Evolutionary conservation across 306 rosid species (phyloP).

Genomic region (Castanea crenata): DNA sequence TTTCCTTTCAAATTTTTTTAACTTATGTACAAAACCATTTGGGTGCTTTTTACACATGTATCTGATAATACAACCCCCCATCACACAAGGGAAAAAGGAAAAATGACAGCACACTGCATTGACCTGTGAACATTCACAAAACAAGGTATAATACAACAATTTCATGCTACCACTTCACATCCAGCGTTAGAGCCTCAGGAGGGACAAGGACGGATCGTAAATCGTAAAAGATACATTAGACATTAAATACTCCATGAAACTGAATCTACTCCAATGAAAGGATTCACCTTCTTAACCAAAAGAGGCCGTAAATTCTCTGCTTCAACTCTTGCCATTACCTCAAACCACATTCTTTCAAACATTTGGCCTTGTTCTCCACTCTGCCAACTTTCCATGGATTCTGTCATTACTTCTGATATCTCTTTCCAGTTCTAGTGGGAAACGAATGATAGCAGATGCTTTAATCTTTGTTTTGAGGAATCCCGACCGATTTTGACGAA

Average conservation of each 20-base stretch:
- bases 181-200: conserved; percentile 80
- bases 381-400: conserved; percentile 27
- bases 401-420: conserved; percentile 31
- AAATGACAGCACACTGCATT: conserved; percentile 19
- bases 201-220: conserved; percentile 68
- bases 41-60: conserved; percentile 28
- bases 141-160: conserved; percentile 22
- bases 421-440: conserved; percentile 69
- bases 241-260: conserved; percentile 72
- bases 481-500: conserved; percentile 41
- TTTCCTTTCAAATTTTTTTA: not conserved
- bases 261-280: conserved; percentile 60
- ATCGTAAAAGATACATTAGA: conserved; percentile 75
- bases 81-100: conserved; percentile 26
- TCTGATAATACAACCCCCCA: conserved; percentile 7
- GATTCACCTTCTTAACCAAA: conserved; percentile 48
- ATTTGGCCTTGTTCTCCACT: conserved; percentile 75
- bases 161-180: conserved; percentile 75
- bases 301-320: conserved; percentile 49
- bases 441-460: conserved; percentile 53
- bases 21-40: conserved; percentile 49
- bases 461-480: conserved; percentile 64
- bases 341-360: conserved; percentile 60
- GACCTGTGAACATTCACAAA: not conserved
- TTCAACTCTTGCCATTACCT: conserved; percentile 62